These are phyloP conservation scores for Dactylorhiza incarnata DNA, from an alignment of 106 monocot species.

Conservation along the genomic window DNA sequence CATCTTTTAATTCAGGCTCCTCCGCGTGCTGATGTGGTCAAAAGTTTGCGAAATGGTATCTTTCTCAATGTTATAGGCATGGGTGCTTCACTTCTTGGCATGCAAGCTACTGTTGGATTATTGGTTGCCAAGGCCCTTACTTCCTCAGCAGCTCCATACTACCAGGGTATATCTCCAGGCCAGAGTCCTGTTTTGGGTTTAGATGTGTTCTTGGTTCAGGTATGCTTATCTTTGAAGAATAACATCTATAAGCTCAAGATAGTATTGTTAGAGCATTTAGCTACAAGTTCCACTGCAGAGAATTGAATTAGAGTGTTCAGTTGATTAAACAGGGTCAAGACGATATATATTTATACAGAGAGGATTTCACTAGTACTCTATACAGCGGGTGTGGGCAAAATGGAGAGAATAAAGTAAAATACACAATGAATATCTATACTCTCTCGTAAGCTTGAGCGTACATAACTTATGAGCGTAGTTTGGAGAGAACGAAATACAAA, in stretches of 20 bases:
- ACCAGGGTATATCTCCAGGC: slow-evolving; percentile 84
- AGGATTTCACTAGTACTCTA: no score
- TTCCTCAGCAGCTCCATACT: slow-evolving; percentile 83
- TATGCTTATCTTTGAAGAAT: slow-evolving; percentile 18
- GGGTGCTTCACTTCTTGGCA: slow-evolving; percentile 87
- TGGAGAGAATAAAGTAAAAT: no score
- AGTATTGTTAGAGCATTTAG: background rate
- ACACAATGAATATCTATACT: no score
- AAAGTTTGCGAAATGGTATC: slow-evolving; percentile 83
- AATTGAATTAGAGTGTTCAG: no score
- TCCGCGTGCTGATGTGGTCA: slow-evolving; percentile 90
- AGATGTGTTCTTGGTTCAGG: slow-evolving; percentile 97
- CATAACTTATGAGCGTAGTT: no score
- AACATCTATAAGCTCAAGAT: background rate
- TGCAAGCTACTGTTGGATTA: slow-evolving; percentile 96
- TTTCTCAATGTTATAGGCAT: slow-evolving; percentile 77
- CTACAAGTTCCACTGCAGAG: background rate
- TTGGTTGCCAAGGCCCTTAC: slow-evolving; percentile 93
- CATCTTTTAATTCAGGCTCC: slow-evolving; percentile 53
- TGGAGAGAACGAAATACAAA: no score
- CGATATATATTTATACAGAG: no score
- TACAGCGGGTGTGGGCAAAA: no score
- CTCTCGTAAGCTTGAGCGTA: no score
- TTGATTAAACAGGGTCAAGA: no score
- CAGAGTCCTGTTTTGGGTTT: slow-evolving; percentile 86